phyloP scores from a whole-genome alignment of 2,329 filamentous ascomycete species.

The Colletotrichum sp. region DNA sequence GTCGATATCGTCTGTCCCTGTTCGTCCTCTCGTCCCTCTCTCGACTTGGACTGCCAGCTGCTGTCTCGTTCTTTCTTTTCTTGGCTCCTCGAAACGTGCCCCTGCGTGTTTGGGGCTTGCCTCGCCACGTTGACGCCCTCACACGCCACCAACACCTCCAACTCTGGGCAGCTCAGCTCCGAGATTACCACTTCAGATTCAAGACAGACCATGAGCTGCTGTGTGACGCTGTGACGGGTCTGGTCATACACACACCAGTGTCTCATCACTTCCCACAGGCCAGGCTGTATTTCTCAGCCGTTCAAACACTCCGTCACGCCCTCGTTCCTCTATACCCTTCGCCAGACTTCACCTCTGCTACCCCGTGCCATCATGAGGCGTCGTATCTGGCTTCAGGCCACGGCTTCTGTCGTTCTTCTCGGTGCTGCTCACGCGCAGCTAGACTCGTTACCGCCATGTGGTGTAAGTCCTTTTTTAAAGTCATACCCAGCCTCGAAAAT shows the following conservation, averaged over 20 bases:
- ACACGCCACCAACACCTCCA: neutral
- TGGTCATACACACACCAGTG: neutral
- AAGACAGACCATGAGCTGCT: conserved; percentile 8
- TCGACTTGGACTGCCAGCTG: neutral
- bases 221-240: conserved; percentile 10
- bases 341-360: neutral
- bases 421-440: conserved; percentile 5
- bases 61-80: neutral
- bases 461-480: conserved; percentile 13
- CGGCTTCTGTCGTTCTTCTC: neutral
- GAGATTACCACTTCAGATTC: neutral
- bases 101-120: neutral
- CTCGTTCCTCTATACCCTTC: neutral
- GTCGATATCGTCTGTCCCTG: neutral
- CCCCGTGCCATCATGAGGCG: neutral
- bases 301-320: neutral
- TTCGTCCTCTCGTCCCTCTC: neutral
- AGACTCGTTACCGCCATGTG: conserved; percentile 14
- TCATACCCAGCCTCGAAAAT: neutral
- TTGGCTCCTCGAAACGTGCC: neutral
- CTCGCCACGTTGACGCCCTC: neutral
- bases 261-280: neutral
- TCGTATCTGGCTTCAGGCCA: neutral
- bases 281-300: neutral
- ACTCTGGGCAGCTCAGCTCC: neutral